Evolutionary conservation across 768 basidiomycete species (phyloP), one percentile per base, ranked within the genome.

Genomic region (Termitomyces sp.): DNA sequence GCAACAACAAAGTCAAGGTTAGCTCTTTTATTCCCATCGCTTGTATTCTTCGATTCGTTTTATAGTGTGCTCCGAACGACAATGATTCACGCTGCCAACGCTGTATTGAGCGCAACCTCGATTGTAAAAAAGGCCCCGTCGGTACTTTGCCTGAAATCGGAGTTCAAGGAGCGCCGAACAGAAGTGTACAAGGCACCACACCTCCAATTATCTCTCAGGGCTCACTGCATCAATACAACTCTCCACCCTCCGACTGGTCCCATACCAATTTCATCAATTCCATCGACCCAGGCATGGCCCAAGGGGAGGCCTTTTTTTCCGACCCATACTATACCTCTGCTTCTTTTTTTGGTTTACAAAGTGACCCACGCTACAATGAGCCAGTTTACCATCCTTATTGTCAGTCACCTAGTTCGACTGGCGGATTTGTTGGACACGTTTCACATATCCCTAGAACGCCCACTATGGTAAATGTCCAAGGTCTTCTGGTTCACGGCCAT

Each of bases 1-100:
- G 85, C 7, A 66, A 68, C 34, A 77, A 80, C 18, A 85, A 87
- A 68, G 76, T 85, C 59, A 84, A 80, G 74, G 84, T 82, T 62
- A 12, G 16, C 27, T 44, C 41, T 24, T 36, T 53, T 20, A 15
- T 37, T 39, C 33, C 30, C 11, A 5, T 4, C 15, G 30, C 7
- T 45, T 58, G 33, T 34, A 39, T 54, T 42, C 16, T n/a, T 47
- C 4, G 58, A n/a, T 31, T 36, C 4, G 18, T 36, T 27, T 33
- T 16, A 24, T 20, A 61, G 60, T 59, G 58, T 30, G 54, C 54
- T 36, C 37, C 58, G 16, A 24, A 20, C 13, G n/a, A 20, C 13
- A 12, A 58, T 58, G 36, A 41, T 36, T 36, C 33, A 9, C 56
- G 57, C 34, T 61, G 60, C 22, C 42, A 49, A 15, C 60, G 60